phyloP scores from a whole-genome alignment of 768 basidiomycete genomes.

The Mycena haematopus region DNA sequence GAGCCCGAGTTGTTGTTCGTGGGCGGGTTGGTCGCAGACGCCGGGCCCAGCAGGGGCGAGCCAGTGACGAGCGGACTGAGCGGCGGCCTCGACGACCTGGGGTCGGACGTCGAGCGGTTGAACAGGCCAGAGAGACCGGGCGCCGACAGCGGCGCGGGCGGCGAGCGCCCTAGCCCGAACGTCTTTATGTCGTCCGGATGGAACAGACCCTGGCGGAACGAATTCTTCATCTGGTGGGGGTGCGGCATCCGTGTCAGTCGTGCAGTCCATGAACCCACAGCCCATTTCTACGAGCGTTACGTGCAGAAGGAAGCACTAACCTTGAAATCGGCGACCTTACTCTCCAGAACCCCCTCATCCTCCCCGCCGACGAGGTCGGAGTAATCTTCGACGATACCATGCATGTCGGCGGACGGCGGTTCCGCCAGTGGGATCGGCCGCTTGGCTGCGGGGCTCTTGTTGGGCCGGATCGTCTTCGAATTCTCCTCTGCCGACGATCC shows the following conservation, averaged over 20 bases:
- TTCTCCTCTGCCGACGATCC: slow-evolving; percentile 67
- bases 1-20: slow-evolving; percentile 19
- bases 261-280: not conserved
- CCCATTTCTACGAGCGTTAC: slow-evolving; percentile 5
- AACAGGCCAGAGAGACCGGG: slow-evolving; percentile 61
- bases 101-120: slow-evolving; percentile 36
- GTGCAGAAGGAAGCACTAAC: slow-evolving; percentile 42
- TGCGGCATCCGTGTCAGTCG: not conserved
- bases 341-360: slow-evolving; percentile 68
- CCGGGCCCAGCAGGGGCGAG: slow-evolving; percentile 36
- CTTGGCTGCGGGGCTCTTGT: slow-evolving; percentile 66
- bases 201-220: slow-evolving; percentile 75
- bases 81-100: slow-evolving; percentile 58
- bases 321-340: slow-evolving; percentile 87
- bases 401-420: slow-evolving; percentile 66
- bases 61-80: slow-evolving; percentile 52
- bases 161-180: slow-evolving; percentile 54
- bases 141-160: slow-evolving; percentile 70
- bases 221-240: slow-evolving; percentile 65
- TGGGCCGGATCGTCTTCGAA: slow-evolving; percentile 80
- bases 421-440: slow-evolving; percentile 59
- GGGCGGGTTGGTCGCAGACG: slow-evolving; percentile 25
- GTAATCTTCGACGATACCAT: slow-evolving; percentile 86
- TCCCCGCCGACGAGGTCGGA: slow-evolving; percentile 87
- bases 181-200: slow-evolving; percentile 91